Evolutionary conservation across 2,329 filamentous ascomycete genomes (phyloP).

Genomic region (Drechslera avenae): DNA sequence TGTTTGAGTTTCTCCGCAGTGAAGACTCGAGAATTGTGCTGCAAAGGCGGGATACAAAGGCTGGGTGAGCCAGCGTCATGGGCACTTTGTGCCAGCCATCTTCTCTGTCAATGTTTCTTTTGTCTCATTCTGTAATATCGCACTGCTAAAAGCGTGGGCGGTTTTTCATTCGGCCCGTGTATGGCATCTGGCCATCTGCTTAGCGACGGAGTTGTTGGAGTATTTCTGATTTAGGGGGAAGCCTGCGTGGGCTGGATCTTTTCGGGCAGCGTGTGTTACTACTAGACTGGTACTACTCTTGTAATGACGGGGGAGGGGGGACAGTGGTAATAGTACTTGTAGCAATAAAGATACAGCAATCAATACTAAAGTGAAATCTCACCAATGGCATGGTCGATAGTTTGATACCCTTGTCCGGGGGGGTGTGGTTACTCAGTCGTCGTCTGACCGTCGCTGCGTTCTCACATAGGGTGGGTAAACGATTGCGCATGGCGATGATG

Average conservation of each 20-base stretch:
- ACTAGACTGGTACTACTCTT: slow-evolving; percentile 8
- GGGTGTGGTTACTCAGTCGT: neutral
- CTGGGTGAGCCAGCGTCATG: neutral
- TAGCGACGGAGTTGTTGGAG: slow-evolving; percentile 35
- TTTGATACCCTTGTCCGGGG: neutral
- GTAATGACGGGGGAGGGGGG: slow-evolving; percentile 4
- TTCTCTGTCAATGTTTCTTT: neutral
- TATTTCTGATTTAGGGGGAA: slow-evolving; percentile 3
- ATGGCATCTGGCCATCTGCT: slow-evolving; percentile 4
- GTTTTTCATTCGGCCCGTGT: neutral
- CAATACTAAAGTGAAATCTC: no score
- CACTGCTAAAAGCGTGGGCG: slow-evolving; percentile 12
- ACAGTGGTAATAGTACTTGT: neutral
- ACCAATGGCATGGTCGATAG: no score
- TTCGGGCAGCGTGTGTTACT: slow-evolving; percentile 8
- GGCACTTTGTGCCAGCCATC: neutral
- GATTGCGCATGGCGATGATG: slow-evolving; percentile 1
- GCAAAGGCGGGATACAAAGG: slow-evolving; percentile 25
- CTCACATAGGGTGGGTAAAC: neutral
- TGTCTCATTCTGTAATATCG: slow-evolving; percentile 2
- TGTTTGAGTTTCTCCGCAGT: slow-evolving; percentile 39
- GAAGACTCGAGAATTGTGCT: slow-evolving; percentile 44
- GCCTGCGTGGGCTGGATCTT: neutral
- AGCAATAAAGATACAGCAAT: neutral
- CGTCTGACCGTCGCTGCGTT: slow-evolving; percentile 6